These are phyloP conservation scores for Exobasidium cylindrosporum DNA, from an alignment of 1,284 basidiomycete species.

Conservation along the genomic window DNA sequence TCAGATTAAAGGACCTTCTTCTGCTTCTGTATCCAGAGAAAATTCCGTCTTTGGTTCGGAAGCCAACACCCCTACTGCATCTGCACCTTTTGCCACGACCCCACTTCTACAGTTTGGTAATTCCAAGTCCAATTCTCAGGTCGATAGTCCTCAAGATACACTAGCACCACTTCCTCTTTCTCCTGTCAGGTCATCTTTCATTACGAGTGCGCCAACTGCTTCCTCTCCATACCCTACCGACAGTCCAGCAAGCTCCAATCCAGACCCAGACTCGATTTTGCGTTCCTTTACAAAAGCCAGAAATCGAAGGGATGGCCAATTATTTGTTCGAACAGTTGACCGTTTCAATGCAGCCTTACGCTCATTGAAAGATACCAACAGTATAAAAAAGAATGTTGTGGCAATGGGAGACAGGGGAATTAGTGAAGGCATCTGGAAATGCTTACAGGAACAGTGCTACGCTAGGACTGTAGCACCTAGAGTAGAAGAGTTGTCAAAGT, in stretches of 20 bases:
- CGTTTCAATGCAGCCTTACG: conserved; percentile 60
- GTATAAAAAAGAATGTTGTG: conserved; percentile 31
- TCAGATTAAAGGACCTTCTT: neutral
- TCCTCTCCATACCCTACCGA: neutral
- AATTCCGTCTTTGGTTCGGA: neutral
- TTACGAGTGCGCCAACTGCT: neutral
- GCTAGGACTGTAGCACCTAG: conserved; percentile 61
- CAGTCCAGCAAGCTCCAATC: conserved; percentile 15
- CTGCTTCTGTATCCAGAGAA: conserved; percentile 1
- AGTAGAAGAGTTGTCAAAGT: conserved; percentile 58
- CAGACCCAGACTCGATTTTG: conserved; percentile 57
- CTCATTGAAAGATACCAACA: conserved; percentile 8
- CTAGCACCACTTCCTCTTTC: conserved; percentile 1
- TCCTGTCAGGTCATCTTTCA: conserved; percentile 13
- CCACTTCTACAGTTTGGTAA: neutral
- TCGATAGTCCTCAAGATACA: neutral
- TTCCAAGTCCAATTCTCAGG: neutral
- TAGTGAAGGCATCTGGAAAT: conserved; percentile 58
- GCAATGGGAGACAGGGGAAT: conserved; percentile 45
- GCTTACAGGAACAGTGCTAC: conserved; percentile 61
- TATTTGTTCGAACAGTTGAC: conserved; percentile 58
- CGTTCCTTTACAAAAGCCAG: conserved; percentile 60
- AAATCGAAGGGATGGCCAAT: conserved; percentile 59
- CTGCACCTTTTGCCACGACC: neutral
- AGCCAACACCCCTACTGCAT: neutral